These are phyloP conservation scores for Diplosphaera chodatii DNA, from an alignment of 139 green algal species.

Conservation along the genomic window DNA sequence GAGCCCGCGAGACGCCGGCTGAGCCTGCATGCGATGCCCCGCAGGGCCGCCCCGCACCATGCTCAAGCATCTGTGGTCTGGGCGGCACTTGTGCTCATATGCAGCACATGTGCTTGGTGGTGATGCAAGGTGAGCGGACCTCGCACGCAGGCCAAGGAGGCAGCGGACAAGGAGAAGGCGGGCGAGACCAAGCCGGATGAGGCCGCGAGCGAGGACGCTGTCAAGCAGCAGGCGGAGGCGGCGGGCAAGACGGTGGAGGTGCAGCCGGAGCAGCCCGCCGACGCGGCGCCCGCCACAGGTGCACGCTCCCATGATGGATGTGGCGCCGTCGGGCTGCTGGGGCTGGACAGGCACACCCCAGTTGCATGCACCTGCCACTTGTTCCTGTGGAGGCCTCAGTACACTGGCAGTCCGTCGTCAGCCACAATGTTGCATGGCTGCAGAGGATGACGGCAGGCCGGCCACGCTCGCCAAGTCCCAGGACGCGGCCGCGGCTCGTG, in stretches of 20 bases:
- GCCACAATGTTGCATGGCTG: neutral
- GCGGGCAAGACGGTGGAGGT: neutral
- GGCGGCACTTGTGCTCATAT: too few relatives aligned
- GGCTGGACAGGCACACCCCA: too few relatives aligned
- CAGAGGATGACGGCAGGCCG: conserved; percentile 4
- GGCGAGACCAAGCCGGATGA: conserved; percentile 20
- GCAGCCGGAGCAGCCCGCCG: neutral
- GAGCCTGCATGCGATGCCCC: too few relatives aligned
- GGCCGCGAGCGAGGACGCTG: conserved; percentile 22
- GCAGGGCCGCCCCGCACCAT: too few relatives aligned
- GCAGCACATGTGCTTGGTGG: too few relatives aligned
- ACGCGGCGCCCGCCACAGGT: conserved; percentile 5
- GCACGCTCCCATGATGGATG: neutral
- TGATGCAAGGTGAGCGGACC: neutral
- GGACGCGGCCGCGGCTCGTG: conserved; percentile 21
- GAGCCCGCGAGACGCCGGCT: too few relatives aligned
- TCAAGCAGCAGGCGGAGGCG: conserved; percentile 39
- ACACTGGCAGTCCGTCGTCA: neutral
- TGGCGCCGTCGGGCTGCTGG: too few relatives aligned
- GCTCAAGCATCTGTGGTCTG: too few relatives aligned
- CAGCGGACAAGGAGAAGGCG: conserved; percentile 16
- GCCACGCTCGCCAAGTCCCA: conserved; percentile 41
- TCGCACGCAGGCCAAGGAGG: conserved; percentile 14
- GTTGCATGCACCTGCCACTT: too few relatives aligned
- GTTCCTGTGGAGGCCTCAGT: neutral